Evolutionary conservation across 2,329 filamentous ascomycete species (phyloP).

Genomic region (Venturia oleaginea): DNA sequence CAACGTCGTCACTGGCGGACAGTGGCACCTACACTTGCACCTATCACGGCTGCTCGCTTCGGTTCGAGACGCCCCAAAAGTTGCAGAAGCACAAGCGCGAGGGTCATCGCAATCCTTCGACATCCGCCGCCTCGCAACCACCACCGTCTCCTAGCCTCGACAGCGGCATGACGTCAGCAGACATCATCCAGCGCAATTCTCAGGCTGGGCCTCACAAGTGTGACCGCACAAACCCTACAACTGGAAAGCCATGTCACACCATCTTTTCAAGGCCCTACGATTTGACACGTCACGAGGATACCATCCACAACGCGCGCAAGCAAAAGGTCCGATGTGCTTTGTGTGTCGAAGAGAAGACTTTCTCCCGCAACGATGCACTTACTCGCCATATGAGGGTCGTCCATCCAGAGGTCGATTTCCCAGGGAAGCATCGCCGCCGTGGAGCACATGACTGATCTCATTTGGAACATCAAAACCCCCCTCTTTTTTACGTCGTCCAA

Average conservation of each 20-base stretch:
- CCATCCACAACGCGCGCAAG: conserved; percentile 91
- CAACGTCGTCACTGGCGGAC: conserved; percentile 59
- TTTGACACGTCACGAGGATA: conserved; percentile 91
- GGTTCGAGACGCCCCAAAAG: conserved; percentile 79
- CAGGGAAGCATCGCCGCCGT: conserved; percentile 50
- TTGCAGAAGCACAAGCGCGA: conserved; percentile 95
- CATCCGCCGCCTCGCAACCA: conserved; percentile 19
- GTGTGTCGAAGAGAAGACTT: conserved; percentile 94
- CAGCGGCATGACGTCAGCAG: conserved; percentile 42
- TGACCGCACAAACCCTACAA: conserved; percentile 87
- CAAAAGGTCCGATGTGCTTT: conserved; percentile 88
- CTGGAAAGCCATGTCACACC: conserved; percentile 88
- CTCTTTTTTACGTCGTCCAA: background rate
- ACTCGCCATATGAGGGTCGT: conserved; percentile 92
- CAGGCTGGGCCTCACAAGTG: conserved; percentile 92
- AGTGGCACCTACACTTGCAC: conserved; percentile 92
- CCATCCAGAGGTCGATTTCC: conserved; percentile 77
- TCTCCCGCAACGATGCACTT: conserved; percentile 88
- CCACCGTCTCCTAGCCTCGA: conserved; percentile 19
- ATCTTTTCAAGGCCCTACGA: conserved; percentile 94
- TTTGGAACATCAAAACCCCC: too few relatives aligned
- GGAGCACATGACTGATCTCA: conserved; percentile 22
- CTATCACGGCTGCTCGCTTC: conserved; percentile 78
- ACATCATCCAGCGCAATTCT: conserved; percentile 58
- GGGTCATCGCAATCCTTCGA: conserved; percentile 55